Percentiles rank a stretch among this genome's conserved stretches.
These are phyloP conservation scores for Trichoderma semiorbis DNA, from an alignment of 2,329 filamentous ascomycete species.

Conservation along the genomic window DNA sequence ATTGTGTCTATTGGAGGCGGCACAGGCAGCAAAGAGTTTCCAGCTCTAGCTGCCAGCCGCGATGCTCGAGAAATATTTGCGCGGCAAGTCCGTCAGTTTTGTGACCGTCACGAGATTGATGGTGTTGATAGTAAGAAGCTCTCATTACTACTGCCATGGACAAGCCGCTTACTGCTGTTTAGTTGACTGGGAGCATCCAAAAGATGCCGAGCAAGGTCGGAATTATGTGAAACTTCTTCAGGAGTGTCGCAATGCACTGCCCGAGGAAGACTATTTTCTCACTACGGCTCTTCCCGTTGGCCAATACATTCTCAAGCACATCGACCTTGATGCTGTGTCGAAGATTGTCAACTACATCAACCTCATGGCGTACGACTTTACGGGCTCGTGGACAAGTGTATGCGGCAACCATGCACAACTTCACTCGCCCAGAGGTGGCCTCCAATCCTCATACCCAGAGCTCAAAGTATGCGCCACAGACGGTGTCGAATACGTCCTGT, in stretches of 20 bases:
- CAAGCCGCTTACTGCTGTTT: neutral
- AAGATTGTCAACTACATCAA: slow-evolving; percentile 59
- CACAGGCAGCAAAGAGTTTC: slow-evolving; percentile 59
- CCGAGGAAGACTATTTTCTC: slow-evolving; percentile 54
- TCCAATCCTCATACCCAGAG: slow-evolving; percentile 26
- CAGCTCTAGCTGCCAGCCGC: slow-evolving; percentile 50
- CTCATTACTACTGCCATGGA: neutral
- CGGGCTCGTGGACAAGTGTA: slow-evolving; percentile 58
- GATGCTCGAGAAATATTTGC: slow-evolving; percentile 52
- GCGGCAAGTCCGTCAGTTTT: slow-evolving; percentile 49
- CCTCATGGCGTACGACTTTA: slow-evolving; percentile 68
- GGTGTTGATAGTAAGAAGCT: slow-evolving; percentile 56
- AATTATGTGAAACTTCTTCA: slow-evolving; percentile 57
- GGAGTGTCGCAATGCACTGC: slow-evolving; percentile 52
- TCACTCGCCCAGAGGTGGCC: slow-evolving; percentile 37
- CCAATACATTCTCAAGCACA: slow-evolving; percentile 58
- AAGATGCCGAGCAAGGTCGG: slow-evolving; percentile 48
- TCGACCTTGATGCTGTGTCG: slow-evolving; percentile 52
- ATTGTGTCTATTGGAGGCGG: slow-evolving; percentile 65
- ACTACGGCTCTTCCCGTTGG: slow-evolving; percentile 61
- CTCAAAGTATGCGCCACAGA: slow-evolving; percentile 48
- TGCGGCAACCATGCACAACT: slow-evolving; percentile 65
- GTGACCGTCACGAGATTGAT: slow-evolving; percentile 56
- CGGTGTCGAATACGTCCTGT: slow-evolving; percentile 52
- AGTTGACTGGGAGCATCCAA: slow-evolving; percentile 70